Conservation (phyloP, 202 grass and related monocot species). For the Alloteropsis angusta region DNA sequence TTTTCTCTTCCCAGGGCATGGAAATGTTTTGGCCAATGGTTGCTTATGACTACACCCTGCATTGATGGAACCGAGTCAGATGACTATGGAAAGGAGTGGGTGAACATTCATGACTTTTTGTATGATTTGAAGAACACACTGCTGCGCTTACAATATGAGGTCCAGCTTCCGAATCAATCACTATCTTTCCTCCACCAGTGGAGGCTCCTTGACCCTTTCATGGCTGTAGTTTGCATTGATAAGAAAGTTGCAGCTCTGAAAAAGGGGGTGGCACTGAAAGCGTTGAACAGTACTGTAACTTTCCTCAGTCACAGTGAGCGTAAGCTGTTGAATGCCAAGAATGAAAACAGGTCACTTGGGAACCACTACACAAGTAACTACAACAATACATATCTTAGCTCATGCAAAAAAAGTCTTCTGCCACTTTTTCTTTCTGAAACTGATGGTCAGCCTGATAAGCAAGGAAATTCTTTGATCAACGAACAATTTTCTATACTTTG, state of each 20-base stretch:
- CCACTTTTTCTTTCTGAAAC: slow-evolving; percentile 30
- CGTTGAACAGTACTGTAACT: slow-evolving; percentile 54
- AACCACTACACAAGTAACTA: slow-evolving; percentile 11
- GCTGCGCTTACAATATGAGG: slow-evolving; percentile 44
- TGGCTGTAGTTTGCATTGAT: slow-evolving; percentile 69
- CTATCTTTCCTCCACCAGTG: slow-evolving; percentile 62
- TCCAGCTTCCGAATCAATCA: slow-evolving; percentile 27
- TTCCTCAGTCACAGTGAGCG: slow-evolving; percentile 25
- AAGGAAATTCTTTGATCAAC: slow-evolving; percentile 5
- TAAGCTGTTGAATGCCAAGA: slow-evolving; percentile 30
- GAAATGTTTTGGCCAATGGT: slow-evolving; percentile 59
- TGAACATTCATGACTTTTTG: slow-evolving; percentile 43
- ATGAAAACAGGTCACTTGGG: slow-evolving; percentile 18
- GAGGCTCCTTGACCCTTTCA: slow-evolving; percentile 84
- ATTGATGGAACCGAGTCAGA: slow-evolving; percentile 31
- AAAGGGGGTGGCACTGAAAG: slow-evolving; percentile 51
- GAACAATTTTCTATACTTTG: slow-evolving; percentile 10
- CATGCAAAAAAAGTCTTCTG: slow-evolving; percentile 50
- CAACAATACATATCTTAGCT: slow-evolving; percentile 10
- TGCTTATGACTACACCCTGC: slow-evolving; percentile 23
- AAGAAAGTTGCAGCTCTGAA: slow-evolving; percentile 49
- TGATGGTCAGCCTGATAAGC: slow-evolving; percentile 10
- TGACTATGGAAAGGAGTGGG: slow-evolving; percentile 46
- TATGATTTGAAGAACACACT: slow-evolving; percentile 63
- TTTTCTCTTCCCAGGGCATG: slow-evolving; percentile 69